Evolutionary conservation across 164 flowering plant genomes (phyloP).

Genomic region (Tetrastigma voinierianum): DNA sequence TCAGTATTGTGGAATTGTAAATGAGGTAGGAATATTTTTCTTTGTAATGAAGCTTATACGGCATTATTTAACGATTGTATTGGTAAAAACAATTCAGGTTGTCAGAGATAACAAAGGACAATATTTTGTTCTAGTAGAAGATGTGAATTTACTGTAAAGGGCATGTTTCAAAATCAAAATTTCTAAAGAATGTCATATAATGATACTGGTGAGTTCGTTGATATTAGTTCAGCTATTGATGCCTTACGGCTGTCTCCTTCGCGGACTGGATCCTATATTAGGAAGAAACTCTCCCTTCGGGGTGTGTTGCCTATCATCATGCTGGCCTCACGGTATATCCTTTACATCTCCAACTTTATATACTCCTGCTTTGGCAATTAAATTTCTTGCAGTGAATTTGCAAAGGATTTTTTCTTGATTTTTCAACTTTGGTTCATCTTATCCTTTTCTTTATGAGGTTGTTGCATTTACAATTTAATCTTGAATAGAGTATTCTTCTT

Average conservation of each 20-base stretch:
- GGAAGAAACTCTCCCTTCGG: constrained; percentile 89
- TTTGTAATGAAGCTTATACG: neutral
- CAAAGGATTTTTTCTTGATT: neutral
- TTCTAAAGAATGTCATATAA: constrained; percentile 33
- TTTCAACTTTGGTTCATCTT: neutral
- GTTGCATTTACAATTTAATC: neutral
- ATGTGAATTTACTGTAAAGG: constrained; percentile 92
- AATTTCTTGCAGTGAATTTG: constrained; percentile 3
- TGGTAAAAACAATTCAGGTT: constrained; percentile 42
- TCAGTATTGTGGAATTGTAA: constrained; percentile 85
- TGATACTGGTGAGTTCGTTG: constrained; percentile 45
- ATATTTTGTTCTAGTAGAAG: constrained; percentile 97
- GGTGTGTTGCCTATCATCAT: constrained; percentile 99
- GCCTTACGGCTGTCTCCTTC: constrained; percentile 74
- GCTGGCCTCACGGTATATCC: constrained; percentile 90
- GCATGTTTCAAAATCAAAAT: constrained; percentile 72
- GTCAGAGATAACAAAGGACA: too few species aligned
- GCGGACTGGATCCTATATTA: constrained; percentile 82
- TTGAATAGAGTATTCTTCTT: neutral
- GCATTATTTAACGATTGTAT: neutral
- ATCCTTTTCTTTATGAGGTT: neutral
- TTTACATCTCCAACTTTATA: constrained; percentile 6
- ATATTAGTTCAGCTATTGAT: constrained; percentile 74
- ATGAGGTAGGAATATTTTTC: constrained; percentile 59
- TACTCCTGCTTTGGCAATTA: neutral